Evolutionary conservation across 2,329 filamentous ascomycete genomes (phyloP).

Genomic region (Pseudocercospora pini-densiflorae): DNA sequence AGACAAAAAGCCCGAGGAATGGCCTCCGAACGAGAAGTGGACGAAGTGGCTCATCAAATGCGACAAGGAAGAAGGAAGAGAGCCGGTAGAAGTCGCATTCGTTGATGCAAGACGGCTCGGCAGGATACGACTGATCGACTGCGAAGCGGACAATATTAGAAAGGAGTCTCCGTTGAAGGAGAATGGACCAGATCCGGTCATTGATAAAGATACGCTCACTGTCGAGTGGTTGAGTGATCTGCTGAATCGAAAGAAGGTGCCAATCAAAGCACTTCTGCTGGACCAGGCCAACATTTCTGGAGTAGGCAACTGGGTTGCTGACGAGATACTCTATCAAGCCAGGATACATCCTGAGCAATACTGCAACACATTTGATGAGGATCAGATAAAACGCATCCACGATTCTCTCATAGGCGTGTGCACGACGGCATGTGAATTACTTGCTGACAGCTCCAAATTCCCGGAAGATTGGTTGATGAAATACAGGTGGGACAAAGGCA

Average conservation of each 20-base stretch:
- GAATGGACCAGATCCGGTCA: slow-evolving; percentile 91
- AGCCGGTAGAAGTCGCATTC: slow-evolving; percentile 73
- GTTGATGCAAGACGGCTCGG: slow-evolving; percentile 80
- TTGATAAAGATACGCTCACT: slow-evolving; percentile 78
- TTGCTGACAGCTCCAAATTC: slow-evolving; percentile 83
- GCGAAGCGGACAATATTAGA: slow-evolving; percentile 74
- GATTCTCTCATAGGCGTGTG: slow-evolving; percentile 78
- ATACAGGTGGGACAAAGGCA: slow-evolving; percentile 78
- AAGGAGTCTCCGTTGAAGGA: slow-evolving; percentile 79
- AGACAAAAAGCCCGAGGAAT: slow-evolving; percentile 59
- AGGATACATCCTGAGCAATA: slow-evolving; percentile 91
- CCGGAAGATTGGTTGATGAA: slow-evolving; percentile 73
- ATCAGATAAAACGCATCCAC: slow-evolving; percentile 73
- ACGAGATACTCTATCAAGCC: slow-evolving; percentile 91
- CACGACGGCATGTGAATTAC: slow-evolving; percentile 73
- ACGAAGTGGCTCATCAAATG: slow-evolving; percentile 83
- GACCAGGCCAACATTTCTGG: slow-evolving; percentile 90
- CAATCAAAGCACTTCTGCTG: slow-evolving; percentile 84
- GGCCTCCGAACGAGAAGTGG: slow-evolving; percentile 88
- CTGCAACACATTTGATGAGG: slow-evolving; percentile 76
- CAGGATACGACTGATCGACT: slow-evolving; percentile 81
- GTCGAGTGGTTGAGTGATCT: slow-evolving; percentile 74
- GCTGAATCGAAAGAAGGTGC: slow-evolving; percentile 76
- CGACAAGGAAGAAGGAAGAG: slow-evolving; percentile 36
- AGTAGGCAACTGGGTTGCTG: slow-evolving; percentile 96